Evolutionary conservation across 2,329 filamentous ascomycete species (phyloP), one percentile per base, ranked within the genome.

Genomic region (Calonectria naviculata): DNA sequence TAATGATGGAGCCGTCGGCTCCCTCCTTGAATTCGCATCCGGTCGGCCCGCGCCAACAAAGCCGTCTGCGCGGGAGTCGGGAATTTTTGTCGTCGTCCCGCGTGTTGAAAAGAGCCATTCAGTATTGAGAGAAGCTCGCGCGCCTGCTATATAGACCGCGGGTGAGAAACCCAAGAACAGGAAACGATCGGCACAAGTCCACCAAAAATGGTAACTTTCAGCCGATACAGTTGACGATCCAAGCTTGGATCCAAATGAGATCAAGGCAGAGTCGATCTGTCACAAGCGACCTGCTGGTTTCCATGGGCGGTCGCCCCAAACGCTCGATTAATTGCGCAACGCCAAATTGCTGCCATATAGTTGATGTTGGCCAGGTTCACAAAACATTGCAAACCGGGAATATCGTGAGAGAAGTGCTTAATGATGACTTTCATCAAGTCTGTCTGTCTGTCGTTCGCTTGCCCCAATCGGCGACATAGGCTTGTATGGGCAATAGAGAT

Each of bases 1-100:
- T 62, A 44, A 67, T 49, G 41, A 74, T 70, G 65, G 67, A 42
- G 58, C 36, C 49, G 36, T 62, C 54, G 64, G 38, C 49, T 66
- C n/a, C 52, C 52, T 58, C 52, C 9, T 58, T 38, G 52, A 38
- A 24, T 38, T 58, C 15, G 52, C 31, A 38, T 58, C 52, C 21
- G 52, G 52, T 58, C 52, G 52, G 52, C 34, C 34, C 52, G 31
- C n/a, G 34, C 15, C 34, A 10, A 21, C 31, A 38, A 7, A 58
- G 12, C 28, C 52, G 21, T 24, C n/a, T 29, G 28, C 28, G 29
- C 52, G 52, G 21, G 34, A 58, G 52, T 36, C 36, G 36, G 36
- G 36, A 56, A 52, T 21, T 54, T 38, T 28, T 7, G 10, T 38
- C 21, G 34, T 58, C 24, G 31, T 38, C 52, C 19, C 52, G 26